Percentiles rank a stretch among this genome's conserved stretches.
These are phyloP conservation scores for Coniochaeta hoffmannii DNA, from an alignment of 2,329 filamentous ascomycete genomes.

Conservation along the genomic window DNA sequence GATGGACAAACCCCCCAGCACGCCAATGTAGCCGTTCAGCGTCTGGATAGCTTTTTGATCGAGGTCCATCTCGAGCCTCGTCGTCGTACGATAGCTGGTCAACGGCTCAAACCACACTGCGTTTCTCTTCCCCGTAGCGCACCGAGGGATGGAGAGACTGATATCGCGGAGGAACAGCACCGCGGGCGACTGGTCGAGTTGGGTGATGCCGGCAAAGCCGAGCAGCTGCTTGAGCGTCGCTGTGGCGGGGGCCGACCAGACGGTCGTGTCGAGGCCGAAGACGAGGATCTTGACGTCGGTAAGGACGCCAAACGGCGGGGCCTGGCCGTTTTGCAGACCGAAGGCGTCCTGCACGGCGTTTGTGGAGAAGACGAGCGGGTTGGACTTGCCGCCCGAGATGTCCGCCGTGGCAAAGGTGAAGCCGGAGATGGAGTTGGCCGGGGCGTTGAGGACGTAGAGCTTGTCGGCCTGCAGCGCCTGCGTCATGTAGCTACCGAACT, in stretches of 20 bases:
- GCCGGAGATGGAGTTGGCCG: neutral
- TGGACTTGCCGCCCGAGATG: neutral
- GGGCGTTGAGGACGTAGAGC: constrained; percentile 3
- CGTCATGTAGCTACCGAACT: constrained; percentile 4
- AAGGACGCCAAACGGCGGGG: constrained; percentile 3
- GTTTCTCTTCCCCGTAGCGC: constrained; percentile 2
- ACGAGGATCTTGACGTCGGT: constrained; percentile 3
- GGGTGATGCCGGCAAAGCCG: neutral
- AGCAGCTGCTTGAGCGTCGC: neutral
- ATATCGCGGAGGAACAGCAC: neutral
- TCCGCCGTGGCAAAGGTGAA: constrained; percentile 1
- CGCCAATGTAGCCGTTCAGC: constrained; percentile 3
- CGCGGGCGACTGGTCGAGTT: constrained; percentile 2
- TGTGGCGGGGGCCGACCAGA: neutral
- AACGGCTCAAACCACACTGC: constrained; percentile 2
- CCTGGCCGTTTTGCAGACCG: neutral
- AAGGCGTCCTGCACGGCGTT: constrained; percentile 3
- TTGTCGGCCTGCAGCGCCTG: constrained; percentile 1
- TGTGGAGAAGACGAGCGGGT: constrained; percentile 2
- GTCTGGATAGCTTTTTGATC: neutral
- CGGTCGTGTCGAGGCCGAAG: constrained; percentile 5
- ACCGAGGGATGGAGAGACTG: neutral
- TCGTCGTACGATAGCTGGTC: constrained; percentile 2
- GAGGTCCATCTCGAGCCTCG: constrained; percentile 4
- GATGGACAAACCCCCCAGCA: constrained; percentile 1